These are phyloP conservation scores for Acer negundo DNA, from an alignment of 345 rosid genomes.

Conservation along the genomic window DNA sequence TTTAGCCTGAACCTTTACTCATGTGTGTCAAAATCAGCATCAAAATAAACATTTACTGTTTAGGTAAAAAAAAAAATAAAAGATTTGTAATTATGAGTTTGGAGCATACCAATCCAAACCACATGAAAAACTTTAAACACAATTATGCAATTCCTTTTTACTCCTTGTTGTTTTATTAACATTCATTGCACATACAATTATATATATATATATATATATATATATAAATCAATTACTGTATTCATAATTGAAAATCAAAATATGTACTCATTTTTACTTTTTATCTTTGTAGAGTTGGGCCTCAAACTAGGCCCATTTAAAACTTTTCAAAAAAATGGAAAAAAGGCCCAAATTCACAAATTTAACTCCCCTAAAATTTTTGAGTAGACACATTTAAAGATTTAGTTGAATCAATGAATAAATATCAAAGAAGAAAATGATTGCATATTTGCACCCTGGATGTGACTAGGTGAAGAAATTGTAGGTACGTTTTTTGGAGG, in stretches of 20 bases:
- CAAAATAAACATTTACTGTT: not conserved
- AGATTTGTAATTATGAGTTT: conserved; percentile 1
- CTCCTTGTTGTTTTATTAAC: not conserved
- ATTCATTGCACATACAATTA: not conserved
- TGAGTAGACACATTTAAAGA: not conserved
- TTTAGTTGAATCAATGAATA: not conserved
- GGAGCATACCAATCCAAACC: conserved; percentile 3
- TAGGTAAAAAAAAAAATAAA: not conserved
- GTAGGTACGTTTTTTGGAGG: not conserved
- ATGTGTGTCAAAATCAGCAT: too few relatives aligned
- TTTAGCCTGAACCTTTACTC: not conserved
- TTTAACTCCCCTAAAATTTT: too few relatives aligned
- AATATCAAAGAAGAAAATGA: not conserved
- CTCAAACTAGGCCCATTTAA: conserved; percentile 2
- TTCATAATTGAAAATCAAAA: not conserved
- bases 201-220: too few relatives aligned
- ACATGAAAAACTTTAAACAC: conserved; percentile 1
- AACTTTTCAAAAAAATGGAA: not conserved
- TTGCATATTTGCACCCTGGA: not conserved
- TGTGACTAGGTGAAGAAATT: conserved; percentile 9
- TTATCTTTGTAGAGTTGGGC: conserved; percentile 1
- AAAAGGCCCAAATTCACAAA: not conserved
- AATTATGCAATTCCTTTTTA: not conserved
- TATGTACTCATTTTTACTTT: not conserved
- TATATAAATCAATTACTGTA: not conserved